Base-by-base conservation (phyloP, 306 rosid species). In the Arachis stenosperma region DNA sequence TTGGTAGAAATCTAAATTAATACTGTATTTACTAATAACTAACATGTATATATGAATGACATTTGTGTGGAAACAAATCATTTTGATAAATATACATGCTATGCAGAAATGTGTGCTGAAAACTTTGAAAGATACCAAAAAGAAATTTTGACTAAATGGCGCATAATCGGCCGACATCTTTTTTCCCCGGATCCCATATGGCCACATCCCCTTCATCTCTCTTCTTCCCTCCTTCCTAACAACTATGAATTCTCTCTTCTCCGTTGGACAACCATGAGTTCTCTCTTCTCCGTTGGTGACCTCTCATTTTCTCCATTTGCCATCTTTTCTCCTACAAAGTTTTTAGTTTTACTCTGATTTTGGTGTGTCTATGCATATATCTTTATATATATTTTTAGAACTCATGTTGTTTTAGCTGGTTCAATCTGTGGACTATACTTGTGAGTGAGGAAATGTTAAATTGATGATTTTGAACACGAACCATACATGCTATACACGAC, bases 111-210 rank as follows among this genome's bases (percentile, higher is more conserved):
- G 30, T 62, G 36, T 14, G 74, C 73, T 37, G 46, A 67, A 68
- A 82, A 62, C 61, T 75, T 85, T 81, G 84, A 87, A 82, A 75
- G 33, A 70, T 15, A n/a, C 54, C 11, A 9, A 36, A 15, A 12
- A 57, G 29, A 67, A 29, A 67, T n/a, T 75, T 85, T 82, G 87
- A 85, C 89, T 66, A 48, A 44, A 27, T 74, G 71, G 76, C 60
- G 73, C 81, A 71, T 4, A 47, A 11, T 67, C 83, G 90, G 84
- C 92, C 92, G 92, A 85, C 92, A 88, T 61, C 40, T 52, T 61
- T 75, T 61, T 61, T 43, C 27, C 62, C 5, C 1, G 12, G 57
- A 53, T 51, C 52, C 75, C 48, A 59, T 68, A 22, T 22, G 27
- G 1, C 27, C 27, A 22, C 27, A 11, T 48, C 57, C 8, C 39